A percentile compares a stretch with the other conserved stretches of the same genome.
phyloP scores from a whole-genome alignment of 2,329 filamentous ascomycete genomes.

The Coniochaeta hoffmannii region DNA sequence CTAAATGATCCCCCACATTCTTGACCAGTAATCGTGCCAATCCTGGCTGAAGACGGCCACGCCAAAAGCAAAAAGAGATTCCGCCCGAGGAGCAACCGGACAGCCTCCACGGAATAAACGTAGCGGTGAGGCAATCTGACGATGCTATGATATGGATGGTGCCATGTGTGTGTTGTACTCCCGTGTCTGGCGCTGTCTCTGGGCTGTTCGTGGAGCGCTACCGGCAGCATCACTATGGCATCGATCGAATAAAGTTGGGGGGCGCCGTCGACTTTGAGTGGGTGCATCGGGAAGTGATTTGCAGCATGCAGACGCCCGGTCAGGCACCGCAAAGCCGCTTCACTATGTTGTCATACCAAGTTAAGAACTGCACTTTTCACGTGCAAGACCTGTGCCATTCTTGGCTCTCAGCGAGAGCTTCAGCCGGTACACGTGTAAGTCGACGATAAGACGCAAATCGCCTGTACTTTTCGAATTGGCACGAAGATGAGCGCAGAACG shows the following conservation, averaged over 20 bases:
- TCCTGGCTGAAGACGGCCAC: neutral
- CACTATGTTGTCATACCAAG: neutral
- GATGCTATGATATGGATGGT: neutral
- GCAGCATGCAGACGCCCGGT: neutral
- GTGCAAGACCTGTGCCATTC: neutral
- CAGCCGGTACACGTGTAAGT: no score
- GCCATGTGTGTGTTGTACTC: neutral
- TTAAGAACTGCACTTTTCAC: neutral
- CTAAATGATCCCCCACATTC: conserved; percentile 2
- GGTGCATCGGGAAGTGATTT: neutral
- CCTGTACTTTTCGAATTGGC: no score
- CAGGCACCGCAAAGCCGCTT: neutral
- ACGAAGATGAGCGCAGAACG: neutral
- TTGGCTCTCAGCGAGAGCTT: no score
- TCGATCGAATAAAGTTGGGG: neutral
- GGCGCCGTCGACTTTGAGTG: neutral
- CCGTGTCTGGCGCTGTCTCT: neutral
- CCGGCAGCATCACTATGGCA: neutral
- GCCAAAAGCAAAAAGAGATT: neutral
- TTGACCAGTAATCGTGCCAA: neutral
- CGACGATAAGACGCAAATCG: no score
- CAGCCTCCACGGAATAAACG: neutral
- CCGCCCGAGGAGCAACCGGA: conserved; percentile 1
- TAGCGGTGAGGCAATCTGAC: conserved; percentile 1
- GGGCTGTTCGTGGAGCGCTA: neutral